Evolutionary conservation across 2,329 filamentous ascomycete species (phyloP).

Genomic region (Penicillium sp.): DNA sequence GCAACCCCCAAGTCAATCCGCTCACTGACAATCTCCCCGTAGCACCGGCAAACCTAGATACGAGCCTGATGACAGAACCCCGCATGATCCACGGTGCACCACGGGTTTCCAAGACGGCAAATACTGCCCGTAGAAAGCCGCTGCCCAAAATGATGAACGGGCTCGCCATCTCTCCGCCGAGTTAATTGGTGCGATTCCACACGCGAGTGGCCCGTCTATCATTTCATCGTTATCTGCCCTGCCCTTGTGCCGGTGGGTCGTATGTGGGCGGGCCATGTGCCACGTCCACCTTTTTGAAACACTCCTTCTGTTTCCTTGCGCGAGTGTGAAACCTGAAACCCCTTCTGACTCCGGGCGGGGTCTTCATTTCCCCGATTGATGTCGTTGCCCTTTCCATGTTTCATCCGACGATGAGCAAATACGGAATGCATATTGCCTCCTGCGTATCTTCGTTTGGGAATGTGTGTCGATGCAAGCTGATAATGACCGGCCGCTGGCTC

Average conservation of each 20-base stretch:
- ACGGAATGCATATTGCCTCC: neutral
- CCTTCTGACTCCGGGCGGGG: neutral
- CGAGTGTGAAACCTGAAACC: neutral
- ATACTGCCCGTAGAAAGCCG: conserved; percentile 43
- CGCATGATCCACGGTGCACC: conserved; percentile 87
- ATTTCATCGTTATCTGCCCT: conserved; percentile 1
- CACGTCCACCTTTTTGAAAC: neutral
- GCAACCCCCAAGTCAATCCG: conserved; percentile 7
- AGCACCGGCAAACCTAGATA: conserved; percentile 80
- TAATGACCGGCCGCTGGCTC: conserved; percentile 17
- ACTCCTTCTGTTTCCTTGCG: neutral
- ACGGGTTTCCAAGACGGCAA: conserved; percentile 49
- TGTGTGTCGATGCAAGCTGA: conserved; percentile 1
- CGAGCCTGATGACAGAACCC: conserved; percentile 85
- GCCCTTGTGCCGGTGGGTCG: conserved; percentile 2
- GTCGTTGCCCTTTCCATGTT: neutral
- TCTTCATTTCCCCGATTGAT: neutral
- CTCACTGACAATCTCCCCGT: conserved; percentile 46
- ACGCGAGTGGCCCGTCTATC: conserved; percentile 10
- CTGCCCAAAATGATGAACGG: conserved; percentile 45
- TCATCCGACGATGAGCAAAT: neutral
- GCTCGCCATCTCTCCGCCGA: conserved; percentile 37
- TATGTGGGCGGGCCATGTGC: neutral
- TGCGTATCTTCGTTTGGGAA: neutral
- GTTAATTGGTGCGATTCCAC: conserved; percentile 22